Evolutionary conservation across 164 flowering plant species (phyloP), one percentile per base, ranked within the genome.

Genomic region (Piper betle): DNA sequence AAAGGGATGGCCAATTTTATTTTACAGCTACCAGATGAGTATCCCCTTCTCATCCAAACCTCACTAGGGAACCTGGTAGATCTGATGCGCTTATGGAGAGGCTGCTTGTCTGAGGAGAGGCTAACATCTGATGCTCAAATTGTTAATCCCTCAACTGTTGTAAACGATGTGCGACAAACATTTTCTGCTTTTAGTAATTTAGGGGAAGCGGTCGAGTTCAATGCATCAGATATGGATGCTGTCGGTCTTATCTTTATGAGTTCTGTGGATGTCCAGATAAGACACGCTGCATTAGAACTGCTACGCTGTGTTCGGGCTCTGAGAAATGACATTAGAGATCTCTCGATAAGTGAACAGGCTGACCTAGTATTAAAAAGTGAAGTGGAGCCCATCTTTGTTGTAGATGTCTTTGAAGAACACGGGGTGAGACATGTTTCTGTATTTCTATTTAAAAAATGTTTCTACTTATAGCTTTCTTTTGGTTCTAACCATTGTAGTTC

Each of bases 1-100:
- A 88, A 74, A 78, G 99, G 99, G 70, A 91, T 94, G 97, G 91
- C 97, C 60, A 85, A 82, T 75, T 94, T 94, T 68, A 81, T 88
- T 62, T 66, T 82, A 39, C 75, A 77, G 54, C 95, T 94, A 69
- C 91, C 97, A 43, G 97, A 94, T 75, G 99, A 94, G 69, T 85
- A 82, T 71, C 97, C 97, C 68, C 90, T 94, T 76, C 96, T 94
- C 54, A 94, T 94, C 75, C 96, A 94, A 75, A 87, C 96, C 53
- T 88, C 97, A 57, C 62, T 94, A 72, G 95, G 87, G 59, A 95
- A 97, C 70, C 71, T 94, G 61, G 80, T 94, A 64, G 99, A 94
- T 58, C 93, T 94, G 56, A 85, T 94, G 97, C 95, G 92, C 55
- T 83, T 86, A 62, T 94, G 99, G 99, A 85, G 87, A 70, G 81